Evolutionary conservation across 108 stramenopile genomes (phyloP).

Genomic region (Licmophora abbreviata): DNA sequence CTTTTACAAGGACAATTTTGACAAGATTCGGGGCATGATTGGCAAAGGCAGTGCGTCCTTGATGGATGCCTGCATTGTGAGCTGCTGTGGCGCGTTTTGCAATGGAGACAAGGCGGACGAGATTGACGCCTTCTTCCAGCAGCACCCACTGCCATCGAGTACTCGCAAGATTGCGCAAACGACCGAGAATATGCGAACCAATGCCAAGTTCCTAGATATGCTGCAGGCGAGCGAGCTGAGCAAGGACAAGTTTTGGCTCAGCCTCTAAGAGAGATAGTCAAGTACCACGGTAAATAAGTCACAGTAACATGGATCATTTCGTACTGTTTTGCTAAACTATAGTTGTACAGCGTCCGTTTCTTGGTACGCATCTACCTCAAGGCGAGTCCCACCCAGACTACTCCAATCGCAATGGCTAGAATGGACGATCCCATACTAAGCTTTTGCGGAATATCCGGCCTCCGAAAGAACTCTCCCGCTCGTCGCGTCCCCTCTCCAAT

Average conservation of each 20-base stretch:
- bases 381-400: conserved; percentile 76
- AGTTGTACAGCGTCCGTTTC: too few species aligned
- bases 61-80: conserved; percentile 87
- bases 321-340: too few species aligned
- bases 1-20: conserved; percentile 85
- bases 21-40: conserved; percentile 71
- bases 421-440: conserved; percentile 65
- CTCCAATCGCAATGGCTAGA: conserved; percentile 74
- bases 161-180: conserved; percentile 83
- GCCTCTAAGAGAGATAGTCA: conserved; percentile 11
- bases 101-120: conserved; percentile 80
- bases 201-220: conserved; percentile 57
- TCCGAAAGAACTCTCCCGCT: conserved; percentile 64
- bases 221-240: conserved; percentile 54
- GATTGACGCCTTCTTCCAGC: conserved; percentile 83
- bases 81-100: conserved; percentile 76
- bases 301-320: too few species aligned
- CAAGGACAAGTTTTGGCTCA: conserved; percentile 46
- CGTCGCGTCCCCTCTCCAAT: conserved; percentile 83
- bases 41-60: conserved; percentile 78
- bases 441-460: conserved; percentile 85
- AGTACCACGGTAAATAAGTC: too few species aligned
- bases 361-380: conserved; percentile 21
- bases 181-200: conserved; percentile 71
- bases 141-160: conserved; percentile 65